Base-by-base conservation (phyloP, 305 asterid species). In the Rubia peregrina region DNA sequence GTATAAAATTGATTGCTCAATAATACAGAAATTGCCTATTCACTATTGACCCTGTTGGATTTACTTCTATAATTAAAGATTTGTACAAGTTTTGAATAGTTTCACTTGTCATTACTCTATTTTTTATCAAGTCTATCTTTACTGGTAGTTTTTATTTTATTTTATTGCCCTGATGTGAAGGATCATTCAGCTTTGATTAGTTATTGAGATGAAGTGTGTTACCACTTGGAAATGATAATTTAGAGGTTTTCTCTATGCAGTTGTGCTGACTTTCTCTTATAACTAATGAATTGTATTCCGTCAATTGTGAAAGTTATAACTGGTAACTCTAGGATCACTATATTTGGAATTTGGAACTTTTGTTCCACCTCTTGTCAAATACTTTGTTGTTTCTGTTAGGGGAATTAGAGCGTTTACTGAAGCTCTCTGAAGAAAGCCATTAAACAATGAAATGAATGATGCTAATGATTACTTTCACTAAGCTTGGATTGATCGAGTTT, bases 1-100 rank as follows among this genome's bases (percentile, higher is more conserved):
- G 21, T 8, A 53, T 26, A 61, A 9, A 10, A 60, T 73, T 46
- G 74, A 48, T 70, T 41, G 7, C 61, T 65, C 59, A 26, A 30
- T 49, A 9, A 38, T 26, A 36, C 53, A 49, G 48, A 49, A 68
- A 13, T 69, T 69, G 69, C 42, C 26, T 17, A 40, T 63, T n/a
- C 49, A 9, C 68, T 17, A n/a, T 63, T 14, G 33, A 40, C 26
- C 7, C 1, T 56, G 30, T 36, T 59, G 19, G 42, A 30, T 61
- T 61, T 61, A 61, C 24, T 7, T 30, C 44, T 33, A 61, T 61
- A 13, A 1, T 30, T 3, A 30, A 33, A 21, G 17, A 36, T 6
- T 9, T 22, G 33, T 60, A 30, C 57, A 38, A 40, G 24, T n/a
- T 69, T 36, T 38, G 0, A 36, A 7, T 55, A 38, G 36, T 40